These are phyloP conservation scores for Tulasnella sp. DNA, from an alignment of 768 basidiomycete species.

Conservation along the genomic window DNA sequence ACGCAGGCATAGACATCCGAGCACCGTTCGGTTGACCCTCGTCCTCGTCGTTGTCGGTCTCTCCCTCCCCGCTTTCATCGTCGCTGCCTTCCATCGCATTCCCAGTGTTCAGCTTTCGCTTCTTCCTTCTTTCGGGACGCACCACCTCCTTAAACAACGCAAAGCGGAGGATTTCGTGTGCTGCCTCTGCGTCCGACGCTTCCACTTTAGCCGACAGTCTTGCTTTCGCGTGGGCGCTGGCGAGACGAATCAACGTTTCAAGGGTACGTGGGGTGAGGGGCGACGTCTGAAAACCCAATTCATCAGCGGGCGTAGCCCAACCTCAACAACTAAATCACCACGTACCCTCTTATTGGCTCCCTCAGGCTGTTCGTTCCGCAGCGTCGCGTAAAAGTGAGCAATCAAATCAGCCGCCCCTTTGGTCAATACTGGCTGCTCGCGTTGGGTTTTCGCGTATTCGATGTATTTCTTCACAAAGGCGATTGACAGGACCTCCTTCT, in stretches of 20 bases:
- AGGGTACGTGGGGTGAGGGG: constrained; percentile 97
- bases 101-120: constrained; percentile 80
- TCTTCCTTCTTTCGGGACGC: constrained; percentile 77
- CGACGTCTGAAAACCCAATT: constrained; percentile 68
- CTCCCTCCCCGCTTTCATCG: constrained; percentile 56
- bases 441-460: constrained; percentile 88
- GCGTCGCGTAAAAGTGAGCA: constrained; percentile 84
- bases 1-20: constrained; percentile 21
- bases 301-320: constrained; percentile 21
- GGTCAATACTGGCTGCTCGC: constrained; percentile 80
- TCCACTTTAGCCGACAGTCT: constrained; percentile 85
- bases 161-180: constrained; percentile 94
- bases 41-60: constrained; percentile 51
- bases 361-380: constrained; percentile 91
- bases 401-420: constrained; percentile 95
- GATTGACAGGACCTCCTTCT: constrained; percentile 86
- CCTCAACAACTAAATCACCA: constrained; percentile 43
- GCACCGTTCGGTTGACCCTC: constrained; percentile 33
- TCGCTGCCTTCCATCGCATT: constrained; percentile 49
- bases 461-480: constrained; percentile 98
- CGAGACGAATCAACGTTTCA: constrained; percentile 96
- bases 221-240: constrained; percentile 97
- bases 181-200: constrained; percentile 80
- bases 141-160: constrained; percentile 98
- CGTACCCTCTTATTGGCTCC: constrained; percentile 78